These are phyloP conservation scores for Solanum piurae DNA, from an alignment of 257 asterid genomes.

Conservation along the genomic window DNA sequence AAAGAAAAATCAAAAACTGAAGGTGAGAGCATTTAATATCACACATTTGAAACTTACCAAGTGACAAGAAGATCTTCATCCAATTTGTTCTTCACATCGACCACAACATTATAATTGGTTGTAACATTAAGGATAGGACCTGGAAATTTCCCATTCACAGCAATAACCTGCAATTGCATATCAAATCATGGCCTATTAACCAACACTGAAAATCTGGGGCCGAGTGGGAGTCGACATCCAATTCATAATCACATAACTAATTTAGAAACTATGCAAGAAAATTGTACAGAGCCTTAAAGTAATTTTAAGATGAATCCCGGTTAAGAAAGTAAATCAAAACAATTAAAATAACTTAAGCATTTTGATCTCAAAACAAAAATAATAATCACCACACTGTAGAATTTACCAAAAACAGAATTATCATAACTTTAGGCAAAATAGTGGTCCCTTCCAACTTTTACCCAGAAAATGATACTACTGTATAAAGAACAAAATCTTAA, in stretches of 20 bases:
- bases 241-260: neutral
- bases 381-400: neutral
- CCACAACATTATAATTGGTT: constrained; percentile 76
- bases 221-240: neutral
- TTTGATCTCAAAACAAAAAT: neutral
- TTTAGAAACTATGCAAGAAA: neutral
- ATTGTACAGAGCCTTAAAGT: neutral
- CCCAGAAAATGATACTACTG: neutral
- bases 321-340: neutral
- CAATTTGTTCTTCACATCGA: constrained; percentile 69
- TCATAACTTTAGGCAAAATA: neutral
- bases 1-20: neutral
- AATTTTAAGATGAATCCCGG: neutral
- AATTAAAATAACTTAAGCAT: neutral
- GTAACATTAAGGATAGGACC: constrained; percentile 82
- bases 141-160: constrained; percentile 78
- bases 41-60: constrained; percentile 35
- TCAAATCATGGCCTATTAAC: neutral
- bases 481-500: neutral
- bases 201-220: neutral
- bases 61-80: constrained; percentile 78
- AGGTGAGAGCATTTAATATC: neutral
- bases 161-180: constrained; percentile 50
- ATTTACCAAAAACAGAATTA: neutral
- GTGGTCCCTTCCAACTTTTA: neutral